Evolutionary conservation across 1,284 basidiomycete genomes (phyloP), one percentile per base, ranked within the genome.

Genomic region (Cutaneotrichosporon sp.): DNA sequence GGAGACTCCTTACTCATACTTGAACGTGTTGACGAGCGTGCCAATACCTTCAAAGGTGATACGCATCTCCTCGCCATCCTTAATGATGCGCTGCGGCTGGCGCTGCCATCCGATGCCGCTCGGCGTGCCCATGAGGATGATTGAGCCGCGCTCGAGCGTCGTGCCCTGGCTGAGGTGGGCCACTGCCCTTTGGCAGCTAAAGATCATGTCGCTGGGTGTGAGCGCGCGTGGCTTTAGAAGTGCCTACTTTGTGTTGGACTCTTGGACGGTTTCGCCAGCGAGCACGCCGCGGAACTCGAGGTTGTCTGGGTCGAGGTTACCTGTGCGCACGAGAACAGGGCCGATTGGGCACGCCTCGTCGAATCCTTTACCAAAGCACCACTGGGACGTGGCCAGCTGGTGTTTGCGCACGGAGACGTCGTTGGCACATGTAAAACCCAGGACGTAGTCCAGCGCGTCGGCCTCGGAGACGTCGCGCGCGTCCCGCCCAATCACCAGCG

Each of bases 91-190:
- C 34, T 57, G 60, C 2, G 75, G 75, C 20, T 59, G 53, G 10
- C 47, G 53, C 4, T 60, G 66, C 66, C 67, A 74, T 45, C 76
- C 76, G 30, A 77, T 66, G 1, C 76, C 75, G 4, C 64, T 64
- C 0, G 75, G 75, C 0, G 75, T 77, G 3, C 70, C 69, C 51
- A 88, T 91, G 62, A 88, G 79, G 63, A 92, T 86, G 58, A 91
- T 77, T 0, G 84, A 83, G 1, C 90, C 91, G 0, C 87, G 82
- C 58, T 84, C 81, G 20, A 96, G 81, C 0, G 90, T 93, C 3
- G 90, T 90, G 1, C 85, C 89, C 67, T 90, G 84, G 1, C 87
- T 90, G 33, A 92, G 80, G 77, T 84, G 86, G 0, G 88, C 79
- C 50, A 78, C 63, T 49, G 76, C 72, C 44, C 70, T 68, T n/a